A percentile compares a stretch with the other conserved stretches of the same genome.
These are phyloP conservation scores for Mycena vitilis DNA, from an alignment of 768 basidiomycete genomes.

Conservation along the genomic window DNA sequence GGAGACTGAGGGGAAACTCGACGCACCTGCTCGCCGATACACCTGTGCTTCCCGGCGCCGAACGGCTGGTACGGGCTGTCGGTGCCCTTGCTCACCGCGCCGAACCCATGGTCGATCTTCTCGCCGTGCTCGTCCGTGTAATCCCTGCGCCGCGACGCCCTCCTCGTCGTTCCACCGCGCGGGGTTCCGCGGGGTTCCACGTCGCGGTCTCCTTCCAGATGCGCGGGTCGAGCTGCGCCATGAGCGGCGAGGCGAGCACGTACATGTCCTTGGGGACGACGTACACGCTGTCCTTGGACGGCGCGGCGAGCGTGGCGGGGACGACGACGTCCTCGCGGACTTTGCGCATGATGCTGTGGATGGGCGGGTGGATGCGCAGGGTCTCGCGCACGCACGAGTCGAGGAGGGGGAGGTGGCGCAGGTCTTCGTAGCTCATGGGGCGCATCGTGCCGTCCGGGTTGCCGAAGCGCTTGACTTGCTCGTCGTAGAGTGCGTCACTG, in stretches of 20 bases:
- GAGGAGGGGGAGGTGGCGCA: constrained; percentile 84
- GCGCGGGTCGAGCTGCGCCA: constrained; percentile 86
- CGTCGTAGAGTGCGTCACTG: constrained; percentile 87
- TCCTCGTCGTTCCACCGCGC: constrained; percentile 87
- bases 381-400: constrained; percentile 95
- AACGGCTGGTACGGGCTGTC: constrained; percentile 98
- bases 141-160: constrained; percentile 79
- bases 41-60: constrained; percentile 95
- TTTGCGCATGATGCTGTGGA: constrained; percentile 95
- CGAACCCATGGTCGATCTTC: constrained; percentile 97
- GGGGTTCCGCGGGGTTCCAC: constrained; percentile 92
- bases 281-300: constrained; percentile 78
- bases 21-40: constrained; percentile 90
- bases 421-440: constrained; percentile 86
- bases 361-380: constrained; percentile 92
- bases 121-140: constrained; percentile 84
- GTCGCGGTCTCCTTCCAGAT: constrained; percentile 79
- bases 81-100: constrained; percentile 94
- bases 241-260: constrained; percentile 88
- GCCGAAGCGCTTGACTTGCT: constrained; percentile 87
- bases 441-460: constrained; percentile 85
- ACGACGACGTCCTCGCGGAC: constrained; percentile 89
- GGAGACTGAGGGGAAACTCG: no score
- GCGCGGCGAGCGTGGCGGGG: constrained; percentile 83
- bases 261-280: constrained; percentile 91